phyloP scores from a whole-genome alignment of 2,329 filamentous ascomycete species.

The Colletotrichum karsti region DNA sequence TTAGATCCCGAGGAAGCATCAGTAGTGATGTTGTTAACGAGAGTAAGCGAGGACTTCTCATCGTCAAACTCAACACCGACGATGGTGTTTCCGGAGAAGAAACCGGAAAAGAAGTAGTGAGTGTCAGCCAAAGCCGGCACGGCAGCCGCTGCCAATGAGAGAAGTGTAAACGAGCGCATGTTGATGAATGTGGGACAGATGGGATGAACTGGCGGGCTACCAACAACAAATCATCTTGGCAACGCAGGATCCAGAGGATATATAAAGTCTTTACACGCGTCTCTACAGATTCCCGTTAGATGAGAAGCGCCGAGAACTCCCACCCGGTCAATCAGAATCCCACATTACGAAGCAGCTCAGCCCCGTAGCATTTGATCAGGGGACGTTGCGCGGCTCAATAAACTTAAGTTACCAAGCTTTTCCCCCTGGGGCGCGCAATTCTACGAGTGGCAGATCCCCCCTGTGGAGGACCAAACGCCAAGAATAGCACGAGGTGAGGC shows the following conservation, averaged over 20 bases:
- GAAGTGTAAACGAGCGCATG: constrained; percentile 1
- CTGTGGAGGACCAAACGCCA: neutral
- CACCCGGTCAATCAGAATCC: neutral
- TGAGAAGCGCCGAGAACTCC: neutral
- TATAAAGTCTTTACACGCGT: neutral
- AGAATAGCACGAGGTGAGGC: neutral
- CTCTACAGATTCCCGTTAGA: neutral
- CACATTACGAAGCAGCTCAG: constrained; percentile 14
- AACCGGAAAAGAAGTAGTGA: constrained; percentile 19
- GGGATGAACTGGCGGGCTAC: neutral
- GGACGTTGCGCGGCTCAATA: constrained; percentile 14
- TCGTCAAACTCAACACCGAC: constrained; percentile 35
- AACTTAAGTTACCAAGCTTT: constrained; percentile 22
- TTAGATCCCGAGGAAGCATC: constrained; percentile 26
- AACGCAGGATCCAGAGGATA: neutral
- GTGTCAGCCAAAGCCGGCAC: neutral
- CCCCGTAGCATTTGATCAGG: neutral
- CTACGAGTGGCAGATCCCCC: neutral
- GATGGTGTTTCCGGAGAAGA: constrained; percentile 12
- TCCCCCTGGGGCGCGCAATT: neutral
- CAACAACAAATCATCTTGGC: neutral
- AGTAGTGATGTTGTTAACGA: constrained; percentile 33
- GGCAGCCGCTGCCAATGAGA: neutral
- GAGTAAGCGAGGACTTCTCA: constrained; percentile 29
- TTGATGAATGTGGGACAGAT: neutral